Conservation (phyloP, 768 basidiomycete genomes). For the Favolaschia claudopus region DNA sequence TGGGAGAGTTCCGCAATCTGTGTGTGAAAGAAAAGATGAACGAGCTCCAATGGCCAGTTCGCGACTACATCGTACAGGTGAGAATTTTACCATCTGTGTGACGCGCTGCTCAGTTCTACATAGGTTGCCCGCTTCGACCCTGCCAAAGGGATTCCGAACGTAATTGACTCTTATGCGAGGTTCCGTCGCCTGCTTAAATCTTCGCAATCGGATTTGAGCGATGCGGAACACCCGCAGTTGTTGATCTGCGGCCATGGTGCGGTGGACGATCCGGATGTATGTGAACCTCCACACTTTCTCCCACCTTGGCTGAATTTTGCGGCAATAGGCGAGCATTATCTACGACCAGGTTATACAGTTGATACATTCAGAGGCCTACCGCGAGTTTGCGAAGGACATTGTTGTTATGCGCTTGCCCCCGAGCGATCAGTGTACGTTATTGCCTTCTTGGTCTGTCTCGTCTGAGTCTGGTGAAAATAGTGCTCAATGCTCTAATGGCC, state of each 20-base stretch:
- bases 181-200: constrained; percentile 73
- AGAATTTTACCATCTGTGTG: constrained; percentile 89
- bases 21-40: constrained; percentile 84
- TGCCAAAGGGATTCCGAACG: constrained; percentile 71
- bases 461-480: constrained; percentile 40
- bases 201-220: constrained; percentile 48
- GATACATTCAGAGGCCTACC: constrained; percentile 60
- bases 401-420: constrained; percentile 83
- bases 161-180: constrained; percentile 86
- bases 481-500: constrained; percentile 88
- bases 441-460: constrained; percentile 2
- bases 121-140: constrained; percentile 45
- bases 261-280: constrained; percentile 90
- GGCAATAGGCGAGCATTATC: constrained; percentile 77
- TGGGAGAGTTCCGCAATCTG: constrained; percentile 84
- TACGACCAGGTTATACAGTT: constrained; percentile 80
- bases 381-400: constrained; percentile 65
- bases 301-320: too few species aligned
- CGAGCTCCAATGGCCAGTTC: constrained; percentile 78
- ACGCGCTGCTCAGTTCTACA: constrained; percentile 27
- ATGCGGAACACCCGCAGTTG: constrained; percentile 73
- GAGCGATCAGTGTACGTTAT: constrained; percentile 77
- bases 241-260: constrained; percentile 90
- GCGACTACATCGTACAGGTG: constrained; percentile 89
- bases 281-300: neutral